phyloP scores from a whole-genome alignment of 192 early-diverging fungal genomes.

The Mortierella claussenii region DNA sequence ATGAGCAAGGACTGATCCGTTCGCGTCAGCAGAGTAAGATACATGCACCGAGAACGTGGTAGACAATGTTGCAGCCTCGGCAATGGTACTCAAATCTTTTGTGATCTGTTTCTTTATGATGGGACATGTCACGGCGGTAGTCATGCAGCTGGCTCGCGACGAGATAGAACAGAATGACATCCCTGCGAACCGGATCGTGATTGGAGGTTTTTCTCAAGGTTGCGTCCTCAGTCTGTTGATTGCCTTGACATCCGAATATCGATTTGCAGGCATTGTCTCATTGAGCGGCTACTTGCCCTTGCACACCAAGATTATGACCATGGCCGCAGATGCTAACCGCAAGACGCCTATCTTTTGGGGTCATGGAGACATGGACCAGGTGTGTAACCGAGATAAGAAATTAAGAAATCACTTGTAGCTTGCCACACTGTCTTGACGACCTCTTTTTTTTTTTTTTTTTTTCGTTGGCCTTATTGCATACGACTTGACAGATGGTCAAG shows the following conservation, averaged over 20 bases:
- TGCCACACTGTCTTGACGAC: background rate
- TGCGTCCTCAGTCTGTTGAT: conserved; percentile 80
- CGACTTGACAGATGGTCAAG: conserved; percentile 61
- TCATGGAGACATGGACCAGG: conserved; percentile 83
- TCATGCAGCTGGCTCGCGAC: conserved; percentile 58
- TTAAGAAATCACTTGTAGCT: background rate
- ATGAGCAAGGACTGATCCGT: conserved; percentile 75
- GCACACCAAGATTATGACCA: conserved; percentile 56
- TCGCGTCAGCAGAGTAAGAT: conserved; percentile 34
- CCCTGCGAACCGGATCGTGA: conserved; percentile 82
- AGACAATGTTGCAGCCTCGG: too few relatives aligned
- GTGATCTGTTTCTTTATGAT: background rate
- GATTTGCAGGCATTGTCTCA: conserved; percentile 48
- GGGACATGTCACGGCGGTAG: conserved; percentile 41
- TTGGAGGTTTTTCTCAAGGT: conserved; percentile 97
- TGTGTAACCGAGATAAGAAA: too few relatives aligned
- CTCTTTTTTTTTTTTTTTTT: background rate
- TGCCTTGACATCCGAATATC: conserved; percentile 74
- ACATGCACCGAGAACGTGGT: too few relatives aligned
- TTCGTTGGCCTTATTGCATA: background rate
- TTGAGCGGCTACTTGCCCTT: conserved; percentile 87
- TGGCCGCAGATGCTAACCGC: conserved; percentile 69
- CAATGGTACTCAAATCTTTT: too few relatives aligned
- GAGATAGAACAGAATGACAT: conserved; percentile 83
- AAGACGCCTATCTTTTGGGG: conserved; percentile 84